Conservation (phyloP, 805 yeast genomes). For the Candida nanaspora region DNA sequence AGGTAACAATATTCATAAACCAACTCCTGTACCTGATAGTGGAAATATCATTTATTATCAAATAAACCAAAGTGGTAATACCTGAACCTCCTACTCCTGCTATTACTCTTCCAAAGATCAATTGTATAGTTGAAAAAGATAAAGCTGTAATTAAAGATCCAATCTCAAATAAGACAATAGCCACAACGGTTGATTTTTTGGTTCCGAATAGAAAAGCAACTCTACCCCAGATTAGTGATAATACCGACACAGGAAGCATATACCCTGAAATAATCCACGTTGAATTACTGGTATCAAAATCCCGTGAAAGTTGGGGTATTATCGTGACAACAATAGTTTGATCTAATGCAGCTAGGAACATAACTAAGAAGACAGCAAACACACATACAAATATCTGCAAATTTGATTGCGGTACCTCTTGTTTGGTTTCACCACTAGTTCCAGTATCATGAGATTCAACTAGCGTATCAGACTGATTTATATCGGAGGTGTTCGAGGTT, state of each 20-base stretch:
- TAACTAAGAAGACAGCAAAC: conserved; percentile 11
- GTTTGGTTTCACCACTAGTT: too few species aligned
- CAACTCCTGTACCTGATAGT: conserved; percentile 33
- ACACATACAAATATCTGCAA: conserved; percentile 1
- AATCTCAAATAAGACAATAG: conserved; percentile 47
- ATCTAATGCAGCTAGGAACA: conserved; percentile 39
- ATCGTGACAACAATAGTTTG: conserved; percentile 52
- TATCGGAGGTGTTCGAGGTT: too few species aligned
- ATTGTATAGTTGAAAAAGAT: conserved; percentile 43
- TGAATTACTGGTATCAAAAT: conserved; percentile 41
- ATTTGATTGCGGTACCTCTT: too few species aligned
- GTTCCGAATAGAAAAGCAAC: conserved; percentile 51
- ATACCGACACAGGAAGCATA: conserved; percentile 45
- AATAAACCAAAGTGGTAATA: conserved; percentile 49
- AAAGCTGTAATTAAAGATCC: conserved; percentile 59
- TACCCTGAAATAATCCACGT: conserved; percentile 58
- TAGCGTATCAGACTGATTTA: too few species aligned
- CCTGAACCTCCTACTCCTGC: conserved; percentile 76
- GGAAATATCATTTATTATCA: conserved; percentile 51
- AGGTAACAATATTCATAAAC: conserved; percentile 32
- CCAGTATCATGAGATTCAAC: too few species aligned
- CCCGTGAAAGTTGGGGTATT: conserved; percentile 38
- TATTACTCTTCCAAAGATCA: conserved; percentile 66
- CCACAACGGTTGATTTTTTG: conserved; percentile 36
- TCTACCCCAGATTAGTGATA: conserved; percentile 52